Evolutionary conservation across 306 rosid species (phyloP).

Genomic region (Aeschynomene evenia): DNA sequence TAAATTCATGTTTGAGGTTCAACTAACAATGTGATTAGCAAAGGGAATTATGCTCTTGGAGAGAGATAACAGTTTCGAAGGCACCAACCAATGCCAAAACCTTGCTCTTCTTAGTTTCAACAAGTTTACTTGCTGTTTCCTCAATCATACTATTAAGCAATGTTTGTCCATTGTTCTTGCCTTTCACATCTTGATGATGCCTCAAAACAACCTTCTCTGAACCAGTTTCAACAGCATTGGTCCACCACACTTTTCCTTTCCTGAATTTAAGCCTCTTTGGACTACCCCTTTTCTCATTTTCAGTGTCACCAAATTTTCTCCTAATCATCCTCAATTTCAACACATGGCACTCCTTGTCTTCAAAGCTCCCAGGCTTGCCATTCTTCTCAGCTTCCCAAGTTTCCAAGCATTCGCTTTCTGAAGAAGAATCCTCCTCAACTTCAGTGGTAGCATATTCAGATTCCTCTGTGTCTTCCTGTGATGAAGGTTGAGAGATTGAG

Average conservation of each 20-base stretch:
- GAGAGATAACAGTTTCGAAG: slow-evolving; percentile 83
- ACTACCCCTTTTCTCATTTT: slow-evolving; percentile 32
- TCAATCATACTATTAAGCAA: slow-evolving; percentile 69
- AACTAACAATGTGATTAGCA: slow-evolving; percentile 33
- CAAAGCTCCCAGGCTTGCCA: slow-evolving; percentile 32
- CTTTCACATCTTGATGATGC: slow-evolving; percentile 67
- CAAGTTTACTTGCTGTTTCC: slow-evolving; percentile 80
- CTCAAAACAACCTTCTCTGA: slow-evolving; percentile 62
- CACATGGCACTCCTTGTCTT: slow-evolving; percentile 41
- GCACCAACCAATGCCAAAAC: slow-evolving; percentile 94
- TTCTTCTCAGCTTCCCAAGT: slow-evolving; percentile 31
- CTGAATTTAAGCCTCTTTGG: slow-evolving; percentile 51
- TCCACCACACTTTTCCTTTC: slow-evolving; percentile 51
- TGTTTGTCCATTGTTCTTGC: slow-evolving; percentile 58
- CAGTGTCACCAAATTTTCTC: slow-evolving; percentile 47
- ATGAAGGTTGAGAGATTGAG: slow-evolving; percentile 27
- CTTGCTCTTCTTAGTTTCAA: slow-evolving; percentile 60
- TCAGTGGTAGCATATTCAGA: slow-evolving; percentile 47
- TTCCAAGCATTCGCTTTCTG: slow-evolving; percentile 39
- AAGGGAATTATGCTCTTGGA: slow-evolving; percentile 56
- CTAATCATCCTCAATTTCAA: slow-evolving; percentile 39
- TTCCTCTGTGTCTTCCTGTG: slow-evolving; percentile 44
- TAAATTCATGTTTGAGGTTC: no score
- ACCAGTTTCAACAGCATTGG: slow-evolving; percentile 33
- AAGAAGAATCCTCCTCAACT: slow-evolving; percentile 38